phyloP scores from a whole-genome alignment of 305 asterid species.

The Solanum hybrid region DNA sequence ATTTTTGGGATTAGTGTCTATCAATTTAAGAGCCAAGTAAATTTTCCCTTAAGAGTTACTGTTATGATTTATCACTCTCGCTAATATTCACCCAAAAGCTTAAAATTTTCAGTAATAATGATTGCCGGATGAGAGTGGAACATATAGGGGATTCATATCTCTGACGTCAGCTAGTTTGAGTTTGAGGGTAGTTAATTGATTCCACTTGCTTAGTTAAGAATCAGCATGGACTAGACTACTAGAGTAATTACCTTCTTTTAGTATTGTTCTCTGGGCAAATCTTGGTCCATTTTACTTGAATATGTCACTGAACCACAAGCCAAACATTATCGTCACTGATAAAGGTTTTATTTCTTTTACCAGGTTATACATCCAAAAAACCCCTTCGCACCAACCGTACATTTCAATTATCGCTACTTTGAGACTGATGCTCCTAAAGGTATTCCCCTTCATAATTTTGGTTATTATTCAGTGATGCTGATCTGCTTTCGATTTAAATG shows the following conservation, averaged over 20 bases:
- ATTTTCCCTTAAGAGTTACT: background rate
- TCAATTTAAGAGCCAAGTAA: background rate
- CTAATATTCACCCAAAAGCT: background rate
- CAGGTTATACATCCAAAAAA: constrained; percentile 92
- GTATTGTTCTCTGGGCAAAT: background rate
- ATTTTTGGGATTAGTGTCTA: background rate
- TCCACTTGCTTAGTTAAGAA: background rate
- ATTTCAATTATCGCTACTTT: constrained; percentile 85
- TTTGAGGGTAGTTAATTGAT: background rate
- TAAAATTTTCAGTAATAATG: background rate
- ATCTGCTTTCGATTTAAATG: background rate
- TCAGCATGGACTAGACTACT: background rate
- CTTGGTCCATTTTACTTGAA: background rate
- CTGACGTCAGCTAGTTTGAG: background rate
- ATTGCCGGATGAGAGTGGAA: background rate
- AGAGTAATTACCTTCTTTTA: background rate
- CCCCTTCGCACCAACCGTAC: constrained; percentile 94
- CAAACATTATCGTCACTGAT: background rate
- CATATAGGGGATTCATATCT: background rate
- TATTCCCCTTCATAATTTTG: constrained; percentile 12
- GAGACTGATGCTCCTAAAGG: constrained; percentile 94
- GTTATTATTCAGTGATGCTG: background rate
- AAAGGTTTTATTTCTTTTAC: constrained; percentile 1
- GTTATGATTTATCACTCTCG: background rate
- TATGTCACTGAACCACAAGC: background rate